Percentiles rank a stretch among this genome's conserved stretches.
Evolutionary conservation across 2,329 filamentous ascomycete species (phyloP).

Genomic region (Fusarium nelsonii): DNA sequence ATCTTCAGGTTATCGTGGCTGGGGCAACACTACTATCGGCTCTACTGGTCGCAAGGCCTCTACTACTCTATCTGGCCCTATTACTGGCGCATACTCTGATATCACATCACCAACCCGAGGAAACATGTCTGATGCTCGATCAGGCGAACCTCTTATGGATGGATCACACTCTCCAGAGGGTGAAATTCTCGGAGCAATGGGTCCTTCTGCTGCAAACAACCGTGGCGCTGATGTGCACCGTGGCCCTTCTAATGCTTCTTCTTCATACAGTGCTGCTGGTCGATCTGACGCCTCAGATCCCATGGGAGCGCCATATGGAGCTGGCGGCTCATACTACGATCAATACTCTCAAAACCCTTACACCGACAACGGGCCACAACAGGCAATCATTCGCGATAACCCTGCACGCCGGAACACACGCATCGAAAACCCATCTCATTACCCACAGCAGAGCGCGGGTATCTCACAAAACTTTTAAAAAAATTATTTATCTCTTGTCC

Average conservation of each 20-base stretch:
- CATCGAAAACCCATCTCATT: conserved; percentile 91
- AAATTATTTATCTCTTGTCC: not conserved
- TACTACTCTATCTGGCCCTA: conserved; percentile 86
- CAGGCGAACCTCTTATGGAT: conserved; percentile 72
- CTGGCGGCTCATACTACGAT: conserved; percentile 66
- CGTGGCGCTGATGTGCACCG: conserved; percentile 80
- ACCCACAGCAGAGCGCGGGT: conserved; percentile 91
- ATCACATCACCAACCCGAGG: conserved; percentile 73
- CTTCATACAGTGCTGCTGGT: conserved; percentile 87
- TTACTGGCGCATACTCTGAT: conserved; percentile 78
- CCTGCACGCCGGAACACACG: conserved; percentile 91
- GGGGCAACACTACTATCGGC: conserved; percentile 82
- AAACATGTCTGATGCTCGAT: conserved; percentile 75
- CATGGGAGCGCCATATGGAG: conserved; percentile 61
- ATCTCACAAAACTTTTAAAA: conserved; percentile 95
- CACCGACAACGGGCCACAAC: conserved; percentile 57
- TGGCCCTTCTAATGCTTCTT: conserved; percentile 94
- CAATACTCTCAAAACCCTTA: conserved; percentile 71
- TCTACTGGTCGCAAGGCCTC: conserved; percentile 85
- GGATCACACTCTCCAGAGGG: conserved; percentile 73
- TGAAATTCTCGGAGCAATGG: conserved; percentile 86
- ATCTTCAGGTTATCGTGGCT: conserved; percentile 88
- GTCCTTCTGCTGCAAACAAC: conserved; percentile 75
- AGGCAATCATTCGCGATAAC: conserved; percentile 89
- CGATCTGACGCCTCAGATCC: conserved; percentile 77